These are phyloP conservation scores for Aspergillus sclerotialis DNA, from an alignment of 2,329 filamentous ascomycete genomes.

Conservation along the genomic window DNA sequence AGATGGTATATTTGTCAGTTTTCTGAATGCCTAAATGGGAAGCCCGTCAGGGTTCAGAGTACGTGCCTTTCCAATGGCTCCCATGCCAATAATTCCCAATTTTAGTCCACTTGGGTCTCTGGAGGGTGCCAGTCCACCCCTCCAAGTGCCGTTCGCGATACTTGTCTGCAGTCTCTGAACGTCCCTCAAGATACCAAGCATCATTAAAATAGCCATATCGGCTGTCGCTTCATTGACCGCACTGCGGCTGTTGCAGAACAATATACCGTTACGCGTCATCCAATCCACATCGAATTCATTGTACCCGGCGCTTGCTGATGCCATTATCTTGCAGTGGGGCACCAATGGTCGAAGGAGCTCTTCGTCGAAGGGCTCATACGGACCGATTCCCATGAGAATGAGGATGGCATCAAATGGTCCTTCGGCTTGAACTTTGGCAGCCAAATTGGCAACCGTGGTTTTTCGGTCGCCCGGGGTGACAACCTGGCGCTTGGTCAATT, in stretches of 20 bases:
- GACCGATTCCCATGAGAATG: conserved; percentile 45
- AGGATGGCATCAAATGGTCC: conserved; percentile 45
- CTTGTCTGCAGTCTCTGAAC: conserved; percentile 34
- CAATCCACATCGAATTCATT: conserved; percentile 43
- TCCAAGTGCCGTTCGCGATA: conserved; percentile 34
- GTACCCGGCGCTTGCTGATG: conserved; percentile 43
- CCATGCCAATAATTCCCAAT: conserved; percentile 45
- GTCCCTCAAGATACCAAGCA: conserved; percentile 42
- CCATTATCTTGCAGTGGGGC: conserved; percentile 41
- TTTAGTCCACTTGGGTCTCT: conserved; percentile 39
- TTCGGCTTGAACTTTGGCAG: too few species aligned
- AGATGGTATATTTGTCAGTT: too few species aligned
- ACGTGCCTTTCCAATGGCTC: conserved; percentile 39
- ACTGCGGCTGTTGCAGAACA: conserved; percentile 50
- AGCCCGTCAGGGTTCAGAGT: too few species aligned
- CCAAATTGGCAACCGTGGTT: too few species aligned
- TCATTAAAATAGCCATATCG: conserved; percentile 46
- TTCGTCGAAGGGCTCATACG: conserved; percentile 46
- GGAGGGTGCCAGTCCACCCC: conserved; percentile 25
- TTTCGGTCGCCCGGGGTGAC: too few species aligned
- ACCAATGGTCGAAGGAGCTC: conserved; percentile 35
- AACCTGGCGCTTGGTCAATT: too few species aligned
- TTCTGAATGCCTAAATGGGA: too few species aligned
- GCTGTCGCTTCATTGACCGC: conserved; percentile 49
- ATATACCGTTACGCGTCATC: conserved; percentile 38